A percentile compares a stretch with the other conserved stretches of the same genome.
Conservation (phyloP, 1,284 basidiomycete species). For the Boletus hoseneyae region DNA sequence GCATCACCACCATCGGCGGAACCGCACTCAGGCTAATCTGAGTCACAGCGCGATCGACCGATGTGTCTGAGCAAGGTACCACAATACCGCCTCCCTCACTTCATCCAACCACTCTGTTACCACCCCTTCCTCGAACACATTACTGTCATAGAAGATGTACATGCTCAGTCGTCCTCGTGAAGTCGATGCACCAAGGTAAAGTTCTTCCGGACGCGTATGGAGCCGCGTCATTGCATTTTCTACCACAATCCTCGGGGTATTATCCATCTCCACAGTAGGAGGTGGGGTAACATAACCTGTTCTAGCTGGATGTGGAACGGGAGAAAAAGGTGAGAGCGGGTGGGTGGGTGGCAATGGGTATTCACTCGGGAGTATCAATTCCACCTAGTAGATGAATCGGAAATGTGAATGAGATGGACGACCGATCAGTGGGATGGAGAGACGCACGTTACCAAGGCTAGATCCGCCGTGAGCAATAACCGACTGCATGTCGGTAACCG, state of each 20-base stretch:
- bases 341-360: conserved; percentile 24
- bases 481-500: background rate
- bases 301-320: conserved; percentile 14
- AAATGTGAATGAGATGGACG: too few relatives aligned
- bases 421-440: background rate
- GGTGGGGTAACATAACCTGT: conserved; percentile 22
- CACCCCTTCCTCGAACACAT: conserved; percentile 21
- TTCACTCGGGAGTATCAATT: conserved; percentile 10
- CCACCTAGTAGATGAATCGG: conserved; percentile 12
- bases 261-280: too few relatives aligned
- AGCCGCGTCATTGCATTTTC: conserved; percentile 25
- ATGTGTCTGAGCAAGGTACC: conserved; percentile 34
- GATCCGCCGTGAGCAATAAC: conserved; percentile 15
- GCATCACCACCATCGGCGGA: too few relatives aligned
- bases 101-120: conserved; percentile 3
- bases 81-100: background rate
- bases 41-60: too few relatives aligned
- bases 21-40: too few relatives aligned
- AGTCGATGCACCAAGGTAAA: conserved; percentile 43
- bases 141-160: conserved; percentile 31
- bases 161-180: background rate
- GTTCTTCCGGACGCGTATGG: conserved; percentile 43
- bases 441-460: conserved; percentile 12
- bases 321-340: conserved; percentile 19
- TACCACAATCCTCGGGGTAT: conserved; percentile 5